phyloP scores from a whole-genome alignment of 148 eudicot genomes.

The Rhododendron kiyosumense region DNA sequence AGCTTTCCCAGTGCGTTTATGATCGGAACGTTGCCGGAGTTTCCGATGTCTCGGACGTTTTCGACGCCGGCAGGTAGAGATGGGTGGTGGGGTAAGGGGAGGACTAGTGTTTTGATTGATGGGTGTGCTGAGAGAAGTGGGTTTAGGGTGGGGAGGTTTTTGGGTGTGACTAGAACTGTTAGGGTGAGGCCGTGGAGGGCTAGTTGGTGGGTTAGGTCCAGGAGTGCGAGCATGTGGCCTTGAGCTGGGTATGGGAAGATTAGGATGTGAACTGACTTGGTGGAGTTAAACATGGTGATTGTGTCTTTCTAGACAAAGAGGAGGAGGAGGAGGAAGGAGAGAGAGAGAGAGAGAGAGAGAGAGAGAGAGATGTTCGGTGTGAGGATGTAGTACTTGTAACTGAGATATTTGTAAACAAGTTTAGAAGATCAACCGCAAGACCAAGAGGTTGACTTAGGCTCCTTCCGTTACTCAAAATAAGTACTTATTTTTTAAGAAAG shows the following conservation, averaged over 20 bases:
- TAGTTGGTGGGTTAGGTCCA: slow-evolving; percentile 54
- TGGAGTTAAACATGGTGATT: neutral
- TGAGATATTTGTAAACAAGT: too few species aligned
- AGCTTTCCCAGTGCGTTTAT: slow-evolving; percentile 35
- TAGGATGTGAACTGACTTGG: slow-evolving; percentile 29
- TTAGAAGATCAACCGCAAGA: too few species aligned
- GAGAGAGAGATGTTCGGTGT: neutral
- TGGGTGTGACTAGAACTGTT: slow-evolving; percentile 54
- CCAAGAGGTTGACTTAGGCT: too few species aligned
- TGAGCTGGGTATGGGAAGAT: slow-evolving; percentile 71
- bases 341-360: too few species aligned
- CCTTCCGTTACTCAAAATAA: too few species aligned
- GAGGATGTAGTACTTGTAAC: neutral
- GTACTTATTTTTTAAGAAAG: too few species aligned
- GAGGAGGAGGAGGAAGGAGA: too few species aligned
- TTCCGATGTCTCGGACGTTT: slow-evolving; percentile 50
- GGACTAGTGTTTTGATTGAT: slow-evolving; percentile 35
- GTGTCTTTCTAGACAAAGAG: neutral
- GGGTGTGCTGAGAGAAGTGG: slow-evolving; percentile 52
- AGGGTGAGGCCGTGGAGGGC: slow-evolving; percentile 35
- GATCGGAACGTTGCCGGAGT: slow-evolving; percentile 33
- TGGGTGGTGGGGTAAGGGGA: slow-evolving; percentile 61
- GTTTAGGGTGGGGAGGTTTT: slow-evolving; percentile 45
- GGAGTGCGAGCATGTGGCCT: slow-evolving; percentile 62
- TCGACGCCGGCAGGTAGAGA: slow-evolving; percentile 26